phyloP scores from a whole-genome alignment of 331 rosid genomes.

The Malus hybrid region DNA sequence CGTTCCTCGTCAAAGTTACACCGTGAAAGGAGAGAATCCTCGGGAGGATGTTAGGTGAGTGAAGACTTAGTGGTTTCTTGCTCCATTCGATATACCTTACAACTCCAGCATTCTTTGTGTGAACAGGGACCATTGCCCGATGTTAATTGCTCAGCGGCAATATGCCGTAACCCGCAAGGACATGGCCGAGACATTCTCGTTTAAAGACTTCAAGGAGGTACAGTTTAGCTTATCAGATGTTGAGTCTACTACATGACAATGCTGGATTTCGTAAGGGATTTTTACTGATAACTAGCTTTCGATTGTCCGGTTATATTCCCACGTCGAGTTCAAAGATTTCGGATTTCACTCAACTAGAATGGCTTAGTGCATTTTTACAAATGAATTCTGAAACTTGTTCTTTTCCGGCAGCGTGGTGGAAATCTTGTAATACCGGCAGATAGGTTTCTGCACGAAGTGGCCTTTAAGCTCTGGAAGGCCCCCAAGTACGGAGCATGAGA shows the following conservation, averaged over 20 bases:
- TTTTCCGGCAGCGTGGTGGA: conserved; percentile 53
- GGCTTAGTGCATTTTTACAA: not conserved
- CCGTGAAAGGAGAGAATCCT: conserved; percentile 64
- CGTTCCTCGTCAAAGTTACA: conserved; percentile 76
- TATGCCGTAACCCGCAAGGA: conserved; percentile 90
- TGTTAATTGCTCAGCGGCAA: conserved; percentile 84
- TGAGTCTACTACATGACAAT: not conserved
- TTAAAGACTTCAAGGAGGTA: conserved; percentile 73
- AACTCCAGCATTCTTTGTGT: conserved; percentile 18
- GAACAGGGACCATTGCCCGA: conserved; percentile 71
- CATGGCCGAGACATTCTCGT: conserved; percentile 49
- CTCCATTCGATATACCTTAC: not conserved
- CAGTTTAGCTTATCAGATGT: not conserved
- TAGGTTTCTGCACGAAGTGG: conserved; percentile 85
- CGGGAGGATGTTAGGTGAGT: conserved; percentile 73
- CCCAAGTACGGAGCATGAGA: conserved; percentile 92
- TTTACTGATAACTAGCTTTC: not conserved
- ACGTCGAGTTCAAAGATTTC: not conserved
- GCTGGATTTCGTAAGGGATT: not conserved
- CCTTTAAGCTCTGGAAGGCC: conserved; percentile 97
- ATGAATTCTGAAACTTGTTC: not conserved
- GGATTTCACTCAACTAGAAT: not conserved
- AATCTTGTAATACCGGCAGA: conserved; percentile 87
- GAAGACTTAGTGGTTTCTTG: not conserved
- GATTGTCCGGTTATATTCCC: not conserved